These are phyloP conservation scores for Phytophthora multivora DNA, from an alignment of 352 stramenopile genomes.

Conservation along the genomic window DNA sequence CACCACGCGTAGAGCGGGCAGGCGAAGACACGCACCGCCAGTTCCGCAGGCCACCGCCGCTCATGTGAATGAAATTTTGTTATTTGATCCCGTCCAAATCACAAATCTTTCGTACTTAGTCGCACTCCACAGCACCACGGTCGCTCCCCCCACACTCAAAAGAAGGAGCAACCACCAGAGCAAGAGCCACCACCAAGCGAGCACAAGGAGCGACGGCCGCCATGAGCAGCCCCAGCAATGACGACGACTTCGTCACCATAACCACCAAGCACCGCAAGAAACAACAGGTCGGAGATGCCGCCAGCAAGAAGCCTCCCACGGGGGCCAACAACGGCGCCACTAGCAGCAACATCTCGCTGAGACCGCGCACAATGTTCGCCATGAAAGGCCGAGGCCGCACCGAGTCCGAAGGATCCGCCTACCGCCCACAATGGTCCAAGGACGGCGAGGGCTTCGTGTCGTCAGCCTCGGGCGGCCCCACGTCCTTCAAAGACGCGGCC, in stretches of 20 bases:
- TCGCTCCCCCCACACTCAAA: slow-evolving; percentile 16
- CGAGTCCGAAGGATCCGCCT: slow-evolving; percentile 70
- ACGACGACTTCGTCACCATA: slow-evolving; percentile 83
- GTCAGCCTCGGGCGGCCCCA: slow-evolving; percentile 21
- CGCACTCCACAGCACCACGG: neutral
- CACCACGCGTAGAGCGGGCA: neutral
- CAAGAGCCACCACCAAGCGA: slow-evolving; percentile 13
- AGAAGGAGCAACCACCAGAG: slow-evolving; percentile 16
- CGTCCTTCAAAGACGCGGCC: slow-evolving; percentile 45
- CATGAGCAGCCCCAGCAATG: slow-evolving; percentile 44
- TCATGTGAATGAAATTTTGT: slow-evolving; percentile 17
- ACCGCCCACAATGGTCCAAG: slow-evolving; percentile 87
- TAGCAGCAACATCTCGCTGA: slow-evolving; percentile 60
- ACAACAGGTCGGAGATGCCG: slow-evolving; percentile 13
- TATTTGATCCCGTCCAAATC: slow-evolving; percentile 2
- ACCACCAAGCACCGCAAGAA: slow-evolving; percentile 81
- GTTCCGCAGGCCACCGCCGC: slow-evolving; percentile 35
- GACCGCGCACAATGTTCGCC: slow-evolving; percentile 90
- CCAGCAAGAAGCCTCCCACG: slow-evolving; percentile 30
- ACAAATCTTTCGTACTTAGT: neutral
- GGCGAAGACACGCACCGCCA: slow-evolving; percentile 37
- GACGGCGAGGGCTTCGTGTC: slow-evolving; percentile 85
- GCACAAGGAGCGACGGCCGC: slow-evolving; percentile 1
- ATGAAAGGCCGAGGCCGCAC: slow-evolving; percentile 82
- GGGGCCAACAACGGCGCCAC: slow-evolving; percentile 8